These are phyloP conservation scores for Psilocybe sp. DNA, from an alignment of 768 basidiomycete species.

Conservation along the genomic window DNA sequence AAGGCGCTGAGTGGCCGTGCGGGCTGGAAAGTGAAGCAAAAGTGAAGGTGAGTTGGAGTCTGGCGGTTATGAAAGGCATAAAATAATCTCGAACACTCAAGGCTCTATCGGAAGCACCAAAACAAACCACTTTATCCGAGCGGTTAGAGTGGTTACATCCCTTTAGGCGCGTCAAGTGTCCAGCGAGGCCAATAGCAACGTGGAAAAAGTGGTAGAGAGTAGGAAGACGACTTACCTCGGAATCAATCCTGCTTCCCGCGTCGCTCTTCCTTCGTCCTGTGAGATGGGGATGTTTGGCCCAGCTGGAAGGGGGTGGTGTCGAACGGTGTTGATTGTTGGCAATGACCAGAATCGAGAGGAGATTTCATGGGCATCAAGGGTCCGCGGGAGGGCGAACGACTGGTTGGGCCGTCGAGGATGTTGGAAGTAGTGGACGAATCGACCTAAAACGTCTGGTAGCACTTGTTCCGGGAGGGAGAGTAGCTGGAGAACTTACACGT, in stretches of 20 bases:
- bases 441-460: conserved; percentile 12
- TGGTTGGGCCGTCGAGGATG: conserved; percentile 32
- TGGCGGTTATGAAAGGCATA: no score
- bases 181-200: background rate
- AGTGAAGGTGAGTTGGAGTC: background rate
- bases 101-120: no score
- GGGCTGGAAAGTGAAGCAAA: conserved; percentile 6
- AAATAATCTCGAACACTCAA: background rate
- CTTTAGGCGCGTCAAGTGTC: no score
- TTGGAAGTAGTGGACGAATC: conserved; percentile 24
- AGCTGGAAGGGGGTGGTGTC: conserved; percentile 65
- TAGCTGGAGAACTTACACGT: no score
- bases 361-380: conserved; percentile 53
- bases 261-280: conserved; percentile 70
- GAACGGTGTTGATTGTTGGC: conserved; percentile 72
- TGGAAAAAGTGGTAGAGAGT: conserved; percentile 1
- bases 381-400: conserved; percentile 53
- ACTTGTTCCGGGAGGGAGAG: conserved; percentile 5
- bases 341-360: conserved; percentile 64
- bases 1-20: conserved; percentile 38
- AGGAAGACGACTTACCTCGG: conserved; percentile 50
- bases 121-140: no score
- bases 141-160: no score
- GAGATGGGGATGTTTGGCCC: conserved; percentile 67
- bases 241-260: conserved; percentile 73